phyloP scores from a whole-genome alignment of 1,284 basidiomycete species.

The Erythrobasidium hasegawianum region DNA sequence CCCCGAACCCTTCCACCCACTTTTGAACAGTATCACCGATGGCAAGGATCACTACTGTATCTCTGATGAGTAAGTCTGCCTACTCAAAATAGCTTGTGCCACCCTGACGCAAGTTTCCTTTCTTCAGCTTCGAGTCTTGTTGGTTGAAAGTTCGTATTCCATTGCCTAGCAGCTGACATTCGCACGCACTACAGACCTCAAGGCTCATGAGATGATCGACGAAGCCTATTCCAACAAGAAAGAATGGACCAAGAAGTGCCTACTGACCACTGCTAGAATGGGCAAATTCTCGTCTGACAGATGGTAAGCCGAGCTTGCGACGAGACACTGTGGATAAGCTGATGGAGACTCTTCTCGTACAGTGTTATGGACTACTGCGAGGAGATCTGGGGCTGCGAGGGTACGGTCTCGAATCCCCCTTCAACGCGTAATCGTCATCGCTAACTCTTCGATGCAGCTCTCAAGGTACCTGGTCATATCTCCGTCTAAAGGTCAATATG shows the following conservation, averaged over 20 bases:
- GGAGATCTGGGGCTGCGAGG: constrained; percentile 29
- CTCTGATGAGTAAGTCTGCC: constrained; percentile 53
- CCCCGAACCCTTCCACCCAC: constrained; percentile 39
- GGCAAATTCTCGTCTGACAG: constrained; percentile 91
- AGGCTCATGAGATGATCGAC: constrained; percentile 77
- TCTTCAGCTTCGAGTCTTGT: constrained; percentile 8
- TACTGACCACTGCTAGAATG: constrained; percentile 55
- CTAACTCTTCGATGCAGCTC: too few species aligned
- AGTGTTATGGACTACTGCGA: constrained; percentile 33
- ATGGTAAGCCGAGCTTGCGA: neutral
- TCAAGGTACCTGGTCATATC: too few species aligned
- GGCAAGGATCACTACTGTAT: constrained; percentile 41
- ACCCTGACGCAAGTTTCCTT: constrained; percentile 78
- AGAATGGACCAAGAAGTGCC: constrained; percentile 87
- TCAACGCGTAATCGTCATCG: too few species aligned
- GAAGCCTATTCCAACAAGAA: constrained; percentile 64
- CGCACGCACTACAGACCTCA: constrained; percentile 57
- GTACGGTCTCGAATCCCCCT: neutral
- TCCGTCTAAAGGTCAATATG: too few species aligned
- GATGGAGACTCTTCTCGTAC: neutral
- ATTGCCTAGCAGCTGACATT: too few species aligned
- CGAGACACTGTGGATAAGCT: neutral
- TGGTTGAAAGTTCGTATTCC: too few species aligned
- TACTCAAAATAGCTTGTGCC: constrained; percentile 71
- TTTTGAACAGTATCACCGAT: constrained; percentile 39